Base-by-base conservation (phyloP, 1,284 basidiomycete species). In the Exobasidium cylindrosporum region DNA sequence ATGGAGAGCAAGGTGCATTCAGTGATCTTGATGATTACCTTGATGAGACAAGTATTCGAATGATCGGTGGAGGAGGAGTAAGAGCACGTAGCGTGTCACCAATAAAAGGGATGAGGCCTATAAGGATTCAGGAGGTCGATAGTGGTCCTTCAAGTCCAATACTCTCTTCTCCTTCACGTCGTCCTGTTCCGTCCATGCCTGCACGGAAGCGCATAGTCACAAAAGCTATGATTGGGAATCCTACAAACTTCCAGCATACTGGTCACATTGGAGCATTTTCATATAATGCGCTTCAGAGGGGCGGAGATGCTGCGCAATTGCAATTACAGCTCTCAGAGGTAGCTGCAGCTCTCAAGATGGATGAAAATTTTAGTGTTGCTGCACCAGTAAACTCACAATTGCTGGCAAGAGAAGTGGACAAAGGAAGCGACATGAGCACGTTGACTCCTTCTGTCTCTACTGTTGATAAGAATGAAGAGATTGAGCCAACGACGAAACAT, bases 181-280 rank as follows among this genome's bases (percentile, higher is more conserved):
- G 35, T 17, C 17, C 17, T 40, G 35, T 17, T 40, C 10, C 10
- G 17, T 17, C 35, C 21, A 50, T 28, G 24, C 58, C 46, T 29
- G 62, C 58, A 31, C 11, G 60, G 26, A 63, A 63, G 47, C 31
- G 62, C 7, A 54, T 63, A n/a, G 46, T 63, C 10, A 45, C n/a
- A n/a, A 63, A 63, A 54, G 35, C 35, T 14, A 55, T 62, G 61
- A 63, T 63, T 24, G 62, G 62, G 1, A 21, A 13, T 10, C 62
- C 62, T n/a, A 63, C 60, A 24, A 63, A 63, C 60, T 63, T 63
- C 31, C 61, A 63, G 50, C 62, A 64, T 47, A 64, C 62, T 14
- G 61, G 62, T 26, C 62, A 64, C 29, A 64, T 64, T 26, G 62
- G 62, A 3, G 61, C 62, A 17, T 21, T 47, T 24, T 54, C 62